These are phyloP conservation scores for Ambrosia artemisiifolia DNA, from an alignment of 129 eudicot species.

Conservation along the genomic window DNA sequence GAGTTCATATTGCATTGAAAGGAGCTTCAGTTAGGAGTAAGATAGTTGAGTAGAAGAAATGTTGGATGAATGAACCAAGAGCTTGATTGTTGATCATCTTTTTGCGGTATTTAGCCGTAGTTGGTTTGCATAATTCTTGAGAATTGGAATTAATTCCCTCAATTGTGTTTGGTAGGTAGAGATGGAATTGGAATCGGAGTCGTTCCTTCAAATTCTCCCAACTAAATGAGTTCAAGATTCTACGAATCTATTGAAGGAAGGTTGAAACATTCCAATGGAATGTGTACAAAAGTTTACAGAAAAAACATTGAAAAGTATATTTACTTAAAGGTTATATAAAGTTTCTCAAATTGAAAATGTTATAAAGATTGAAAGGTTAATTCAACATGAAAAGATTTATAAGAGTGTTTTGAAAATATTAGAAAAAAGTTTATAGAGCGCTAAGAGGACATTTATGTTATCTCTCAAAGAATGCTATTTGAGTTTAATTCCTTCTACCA, in stretches of 20 bases:
- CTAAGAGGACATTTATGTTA: too few species aligned
- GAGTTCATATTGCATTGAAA: neutral
- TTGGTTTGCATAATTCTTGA: neutral
- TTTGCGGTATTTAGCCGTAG: neutral
- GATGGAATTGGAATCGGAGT: neutral
- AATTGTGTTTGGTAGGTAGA: neutral
- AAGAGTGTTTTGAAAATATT: neutral
- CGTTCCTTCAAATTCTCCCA: neutral
- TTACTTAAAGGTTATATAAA: neutral
- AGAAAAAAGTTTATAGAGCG: neutral
- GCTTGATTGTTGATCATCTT: neutral
- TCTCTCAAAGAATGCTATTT: neutral
- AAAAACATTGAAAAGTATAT: neutral
- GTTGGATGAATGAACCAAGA: neutral
- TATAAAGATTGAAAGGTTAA: neutral
- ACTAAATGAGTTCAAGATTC: neutral
- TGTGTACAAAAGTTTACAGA: neutral
- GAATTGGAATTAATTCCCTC: neutral
- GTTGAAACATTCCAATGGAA: neutral
- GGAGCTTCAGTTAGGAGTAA: slow-evolving; percentile 12
- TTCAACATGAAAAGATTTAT: neutral
- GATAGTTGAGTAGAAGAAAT: slow-evolving; percentile 8
- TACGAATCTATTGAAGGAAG: neutral
- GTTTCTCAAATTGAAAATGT: neutral
- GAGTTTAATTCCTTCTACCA: neutral